Evolutionary conservation across 2,329 filamentous ascomycete genomes (phyloP).

Genomic region (Cladosporium sp.): DNA sequence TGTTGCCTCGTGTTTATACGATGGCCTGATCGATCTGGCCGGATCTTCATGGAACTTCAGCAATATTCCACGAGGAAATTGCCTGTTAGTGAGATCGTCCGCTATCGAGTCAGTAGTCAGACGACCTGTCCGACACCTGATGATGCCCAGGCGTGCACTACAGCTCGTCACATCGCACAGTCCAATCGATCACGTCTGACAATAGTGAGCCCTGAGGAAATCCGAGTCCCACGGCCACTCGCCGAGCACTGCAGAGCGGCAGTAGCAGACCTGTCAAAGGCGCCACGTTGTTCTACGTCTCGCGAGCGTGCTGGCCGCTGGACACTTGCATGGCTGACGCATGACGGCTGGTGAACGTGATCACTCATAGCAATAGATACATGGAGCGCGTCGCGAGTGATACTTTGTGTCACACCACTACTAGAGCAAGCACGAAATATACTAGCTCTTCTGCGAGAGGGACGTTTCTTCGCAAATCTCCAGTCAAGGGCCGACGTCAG

Average conservation of each 20-base stretch:
- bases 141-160: background rate
- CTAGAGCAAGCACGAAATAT: background rate
- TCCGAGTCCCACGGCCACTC: background rate
- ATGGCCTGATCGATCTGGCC: too few species aligned
- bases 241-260: slow-evolving; percentile 1
- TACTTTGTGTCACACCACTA: background rate
- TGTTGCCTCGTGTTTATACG: too few species aligned
- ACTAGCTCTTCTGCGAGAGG: background rate
- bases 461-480: slow-evolving; percentile 8
- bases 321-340: background rate
- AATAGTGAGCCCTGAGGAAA: background rate
- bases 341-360: background rate
- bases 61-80: background rate
- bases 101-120: background rate
- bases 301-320: background rate
- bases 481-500: background rate
- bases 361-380: background rate
- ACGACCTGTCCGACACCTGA: background rate
- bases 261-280: slow-evolving; percentile 10
- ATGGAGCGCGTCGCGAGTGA: background rate
- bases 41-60: background rate
- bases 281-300: background rate
- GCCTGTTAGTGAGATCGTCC: background rate
- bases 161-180: background rate
- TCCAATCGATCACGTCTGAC: background rate